Base-by-base conservation (phyloP, 352 stramenopile species). In the Phytopythium boreale region DNA sequence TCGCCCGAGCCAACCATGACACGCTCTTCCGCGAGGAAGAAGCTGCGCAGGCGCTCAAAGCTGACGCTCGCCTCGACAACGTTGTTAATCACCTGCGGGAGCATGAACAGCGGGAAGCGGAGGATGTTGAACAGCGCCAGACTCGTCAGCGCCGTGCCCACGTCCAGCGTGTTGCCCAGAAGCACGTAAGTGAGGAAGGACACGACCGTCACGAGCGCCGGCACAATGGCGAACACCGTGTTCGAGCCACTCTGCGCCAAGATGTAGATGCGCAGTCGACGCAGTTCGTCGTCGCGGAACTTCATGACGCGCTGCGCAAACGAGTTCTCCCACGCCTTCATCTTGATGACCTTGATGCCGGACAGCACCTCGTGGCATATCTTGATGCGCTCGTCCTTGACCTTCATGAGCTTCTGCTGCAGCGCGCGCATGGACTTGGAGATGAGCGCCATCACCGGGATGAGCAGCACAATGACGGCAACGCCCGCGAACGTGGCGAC, bases 91-190 rank as follows among this genome's bases (percentile, higher is more conserved):
- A 98, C 92, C 51, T 96, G 78, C 14, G 97, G 97, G 6, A 99
- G 74, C 80, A 98, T 97, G 63, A 97, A 97, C 12, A 99, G 76
- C 43, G 97, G 97, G 72, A 99, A 99, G 37, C 96, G 87, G 20
- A 99, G 78, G 47, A 98, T 90, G 63, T 89, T 87, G 68, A 88
- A 87, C 34, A 88, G 69, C 11, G 75, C 76, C 6, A 93, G 61
- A 68, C 71, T 85, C 59, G 73, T 84, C 39, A 84, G 65, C 19
- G 80, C 82, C 22, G 74, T 83, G 44, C 71, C 72, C 17, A 88
- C 73, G 39, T 87, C 76, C 58, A 90, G 61, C 34, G 72, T 80
- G 73, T 90, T 74, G 56, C 82, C 79, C 24, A 88, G 57, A 5
- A 87, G 37, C 34, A 84, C 72, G 34, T 89, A 92, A 14, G 74